phyloP scores from a whole-genome alignment of 83 land plant genomes.

The Isoetes engelmannii region DNA sequence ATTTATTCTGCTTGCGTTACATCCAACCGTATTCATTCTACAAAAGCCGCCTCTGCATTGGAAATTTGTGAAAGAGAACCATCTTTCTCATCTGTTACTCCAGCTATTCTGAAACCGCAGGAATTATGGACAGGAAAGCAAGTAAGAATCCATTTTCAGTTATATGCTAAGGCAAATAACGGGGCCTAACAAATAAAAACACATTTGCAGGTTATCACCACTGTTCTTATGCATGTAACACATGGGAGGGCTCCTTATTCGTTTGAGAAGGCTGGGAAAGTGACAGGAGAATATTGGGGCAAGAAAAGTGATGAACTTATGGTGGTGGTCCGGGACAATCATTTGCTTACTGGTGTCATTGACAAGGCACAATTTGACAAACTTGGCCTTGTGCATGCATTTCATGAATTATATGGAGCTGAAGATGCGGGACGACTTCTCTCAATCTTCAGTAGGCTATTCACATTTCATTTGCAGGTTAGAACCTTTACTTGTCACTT shows the following conservation, averaged over 20 bases:
- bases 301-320: constrained; percentile 45
- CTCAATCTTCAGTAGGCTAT: constrained; percentile 76
- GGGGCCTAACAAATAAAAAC: not conserved
- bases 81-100: constrained; percentile 41
- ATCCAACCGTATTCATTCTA: constrained; percentile 15
- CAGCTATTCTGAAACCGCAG: constrained; percentile 77
- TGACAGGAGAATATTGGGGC: constrained; percentile 50
- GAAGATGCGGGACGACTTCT: constrained; percentile 70
- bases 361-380: constrained; percentile 96
- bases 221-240: constrained; percentile 68
- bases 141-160: constrained; percentile 27
- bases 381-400: constrained; percentile 83
- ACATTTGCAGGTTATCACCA: constrained; percentile 60
- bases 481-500: constrained; percentile 1
- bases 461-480: constrained; percentile 85
- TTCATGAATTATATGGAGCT: constrained; percentile 90
- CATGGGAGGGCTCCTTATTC: constrained; percentile 53
- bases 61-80: constrained; percentile 36
- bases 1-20: constrained; percentile 67
- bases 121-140: constrained; percentile 95
- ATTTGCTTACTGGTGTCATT: constrained; percentile 75
- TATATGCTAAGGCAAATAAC: not conserved
- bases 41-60: constrained; percentile 22
- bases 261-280: constrained; percentile 39
- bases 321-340: constrained; percentile 52